phyloP scores from a whole-genome alignment of 2,329 filamentous ascomycete species.

The Aspergillus luchuensis region DNA sequence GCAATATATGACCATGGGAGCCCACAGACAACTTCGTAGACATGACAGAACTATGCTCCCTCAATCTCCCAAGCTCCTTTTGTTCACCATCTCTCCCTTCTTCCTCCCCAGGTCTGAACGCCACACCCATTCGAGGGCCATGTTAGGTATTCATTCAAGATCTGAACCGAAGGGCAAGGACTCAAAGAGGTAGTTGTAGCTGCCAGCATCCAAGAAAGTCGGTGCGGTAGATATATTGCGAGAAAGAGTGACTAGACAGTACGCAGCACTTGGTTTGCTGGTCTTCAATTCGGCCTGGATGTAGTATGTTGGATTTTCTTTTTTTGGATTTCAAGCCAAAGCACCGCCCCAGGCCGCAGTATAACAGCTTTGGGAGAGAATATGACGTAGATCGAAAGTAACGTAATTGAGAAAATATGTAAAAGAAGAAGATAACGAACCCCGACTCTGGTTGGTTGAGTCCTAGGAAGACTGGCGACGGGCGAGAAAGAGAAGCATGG shows the following conservation, averaged over 20 bases:
- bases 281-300: not conserved
- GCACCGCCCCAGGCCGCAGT: not conserved
- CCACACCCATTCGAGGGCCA: not conserved
- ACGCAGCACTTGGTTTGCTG: not conserved
- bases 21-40: not conserved
- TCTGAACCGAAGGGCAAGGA: not conserved
- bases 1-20: not conserved
- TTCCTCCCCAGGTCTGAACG: not conserved
- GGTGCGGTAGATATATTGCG: not conserved
- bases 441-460: not conserved
- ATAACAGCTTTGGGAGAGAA: not conserved
- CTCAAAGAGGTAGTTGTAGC: not conserved
- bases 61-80: not conserved
- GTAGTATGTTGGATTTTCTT: not conserved
- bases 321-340: not conserved
- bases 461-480: not conserved
- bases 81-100: not conserved
- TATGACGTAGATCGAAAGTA: not conserved
- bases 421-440: not conserved
- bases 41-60: not conserved
- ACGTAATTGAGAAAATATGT: too few relatives aligned
- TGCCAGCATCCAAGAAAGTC: not conserved
- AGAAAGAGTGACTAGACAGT: slow-evolving; percentile 7
- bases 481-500: not conserved
- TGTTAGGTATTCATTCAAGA: not conserved